phyloP scores from a whole-genome alignment of 1,284 basidiomycete genomes.

The Apiotrichum sp. region DNA sequence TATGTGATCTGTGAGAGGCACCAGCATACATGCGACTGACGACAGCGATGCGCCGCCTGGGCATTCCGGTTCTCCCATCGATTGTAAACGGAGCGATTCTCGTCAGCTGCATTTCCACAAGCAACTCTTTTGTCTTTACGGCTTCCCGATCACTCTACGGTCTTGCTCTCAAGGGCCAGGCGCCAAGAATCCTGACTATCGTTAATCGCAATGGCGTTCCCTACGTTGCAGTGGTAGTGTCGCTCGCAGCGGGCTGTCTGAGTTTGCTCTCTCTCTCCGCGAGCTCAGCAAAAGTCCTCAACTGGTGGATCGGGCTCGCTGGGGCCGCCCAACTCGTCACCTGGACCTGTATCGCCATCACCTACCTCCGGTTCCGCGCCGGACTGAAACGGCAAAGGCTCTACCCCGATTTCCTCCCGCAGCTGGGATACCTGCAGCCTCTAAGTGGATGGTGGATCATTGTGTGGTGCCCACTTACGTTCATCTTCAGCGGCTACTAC shows the following conservation, averaged over 20 bases:
- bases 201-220: conserved; percentile 23
- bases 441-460: conserved; percentile 24
- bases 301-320: conserved; percentile 22
- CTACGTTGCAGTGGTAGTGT: conserved; percentile 23
- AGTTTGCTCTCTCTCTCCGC: conserved; percentile 25
- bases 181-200: conserved; percentile 19
- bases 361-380: conserved; percentile 28
- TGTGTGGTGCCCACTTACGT: conserved; percentile 19
- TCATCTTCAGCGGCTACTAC: conserved; percentile 20
- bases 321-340: conserved; percentile 18
- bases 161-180: conserved; percentile 25
- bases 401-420: conserved; percentile 13
- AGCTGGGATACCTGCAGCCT: conserved; percentile 18
- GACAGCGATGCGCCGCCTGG: conserved; percentile 38
- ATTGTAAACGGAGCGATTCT: conserved; percentile 41
- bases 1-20: conserved; percentile 29
- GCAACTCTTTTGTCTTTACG: conserved; percentile 28
- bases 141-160: conserved; percentile 27
- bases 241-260: conserved; percentile 23
- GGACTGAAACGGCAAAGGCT: conserved; percentile 29
- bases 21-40: neutral
- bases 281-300: conserved; percentile 22
- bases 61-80: conserved; percentile 36
- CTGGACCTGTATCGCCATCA: conserved; percentile 31
- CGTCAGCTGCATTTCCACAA: conserved; percentile 42